phyloP scores from a whole-genome alignment of 352 stramenopile genomes.

The Pythium aristosporum region DNA sequence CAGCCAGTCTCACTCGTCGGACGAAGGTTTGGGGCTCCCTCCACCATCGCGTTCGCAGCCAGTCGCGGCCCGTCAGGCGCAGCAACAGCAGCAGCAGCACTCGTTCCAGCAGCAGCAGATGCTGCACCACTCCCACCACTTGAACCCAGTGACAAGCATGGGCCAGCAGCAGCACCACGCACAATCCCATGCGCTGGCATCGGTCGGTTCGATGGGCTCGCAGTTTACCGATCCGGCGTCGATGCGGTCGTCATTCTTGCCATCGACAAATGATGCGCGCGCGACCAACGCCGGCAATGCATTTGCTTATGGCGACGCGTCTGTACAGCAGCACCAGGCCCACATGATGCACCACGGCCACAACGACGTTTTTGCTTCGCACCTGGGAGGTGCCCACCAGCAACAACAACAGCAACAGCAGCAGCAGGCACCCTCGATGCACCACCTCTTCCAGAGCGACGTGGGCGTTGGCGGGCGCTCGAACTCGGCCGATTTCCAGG shows the following conservation, averaged over 20 bases:
- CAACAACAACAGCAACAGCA: constrained; percentile 31
- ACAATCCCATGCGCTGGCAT: constrained; percentile 12
- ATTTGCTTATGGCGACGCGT: constrained; percentile 11
- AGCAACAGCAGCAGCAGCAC: constrained; percentile 24
- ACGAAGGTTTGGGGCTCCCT: constrained; percentile 59
- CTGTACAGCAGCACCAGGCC: constrained; percentile 2
- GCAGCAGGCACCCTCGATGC: constrained; percentile 37
- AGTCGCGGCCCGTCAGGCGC: constrained; percentile 8
- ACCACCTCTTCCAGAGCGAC: constrained; percentile 23
- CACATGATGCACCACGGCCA: constrained; percentile 24
- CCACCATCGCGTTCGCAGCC: constrained; percentile 8
- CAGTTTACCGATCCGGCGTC: constrained; percentile 13
- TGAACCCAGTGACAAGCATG: constrained; percentile 12
- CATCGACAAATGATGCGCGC: constrained; percentile 13
- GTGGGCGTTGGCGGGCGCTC: constrained; percentile 5
- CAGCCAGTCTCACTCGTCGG: constrained; percentile 59
- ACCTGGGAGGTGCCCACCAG: constrained; percentile 6
- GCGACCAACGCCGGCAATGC: constrained; percentile 7
- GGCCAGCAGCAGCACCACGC: constrained; percentile 20
- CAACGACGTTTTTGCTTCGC: constrained; percentile 19
- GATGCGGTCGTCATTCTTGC: constrained; percentile 18
- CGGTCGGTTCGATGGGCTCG: constrained; percentile 13
- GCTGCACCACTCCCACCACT: constrained; percentile 21
- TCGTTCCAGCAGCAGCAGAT: constrained; percentile 29
- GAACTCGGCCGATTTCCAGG: constrained; percentile 41